These are phyloP conservation scores for Lasiodiplodia gonubiensis DNA, from an alignment of 2,329 filamentous ascomycete genomes.

Conservation along the genomic window DNA sequence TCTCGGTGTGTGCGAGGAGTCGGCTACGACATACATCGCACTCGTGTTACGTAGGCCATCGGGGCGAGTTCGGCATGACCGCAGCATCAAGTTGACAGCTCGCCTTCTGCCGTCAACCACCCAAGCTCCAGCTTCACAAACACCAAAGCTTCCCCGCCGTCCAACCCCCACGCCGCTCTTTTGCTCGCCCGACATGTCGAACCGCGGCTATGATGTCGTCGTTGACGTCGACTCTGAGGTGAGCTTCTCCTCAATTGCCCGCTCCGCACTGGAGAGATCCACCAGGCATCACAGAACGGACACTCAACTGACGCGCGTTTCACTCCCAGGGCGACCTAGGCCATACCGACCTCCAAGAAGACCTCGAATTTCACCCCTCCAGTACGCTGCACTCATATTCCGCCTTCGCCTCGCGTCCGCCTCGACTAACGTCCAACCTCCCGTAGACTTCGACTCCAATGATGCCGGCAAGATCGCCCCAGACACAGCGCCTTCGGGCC, in stretches of 20 bases:
- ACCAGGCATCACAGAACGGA: not conserved
- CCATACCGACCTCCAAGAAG: slow-evolving; percentile 96
- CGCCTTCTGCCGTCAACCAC: slow-evolving; percentile 17
- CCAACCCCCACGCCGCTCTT: not conserved
- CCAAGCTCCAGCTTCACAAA: slow-evolving; percentile 22
- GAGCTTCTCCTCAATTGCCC: slow-evolving; percentile 35
- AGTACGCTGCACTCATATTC: slow-evolving; percentile 53
- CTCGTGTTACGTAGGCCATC: slow-evolving; percentile 5
- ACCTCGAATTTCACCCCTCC: slow-evolving; percentile 98
- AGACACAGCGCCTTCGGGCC: slow-evolving; percentile 39
- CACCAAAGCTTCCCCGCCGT: slow-evolving; percentile 3
- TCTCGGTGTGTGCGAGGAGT: no score
- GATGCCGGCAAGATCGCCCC: slow-evolving; percentile 56
- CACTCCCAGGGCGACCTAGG: slow-evolving; percentile 85
- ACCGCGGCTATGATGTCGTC: slow-evolving; percentile 94
- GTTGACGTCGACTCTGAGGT: slow-evolving; percentile 98
- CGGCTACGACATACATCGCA: not conserved
- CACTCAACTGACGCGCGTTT: slow-evolving; percentile 30
- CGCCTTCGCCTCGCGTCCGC: slow-evolving; percentile 2
- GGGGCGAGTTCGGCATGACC: slow-evolving; percentile 22
- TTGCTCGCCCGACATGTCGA: slow-evolving; percentile 64
- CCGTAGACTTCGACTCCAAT: slow-evolving; percentile 69
- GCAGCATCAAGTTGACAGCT: slow-evolving; percentile 29
- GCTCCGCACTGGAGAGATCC: not conserved
- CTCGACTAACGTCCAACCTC: not conserved